Conservation (phyloP, 306 rosid species). For the Pyrus communis region DNA sequence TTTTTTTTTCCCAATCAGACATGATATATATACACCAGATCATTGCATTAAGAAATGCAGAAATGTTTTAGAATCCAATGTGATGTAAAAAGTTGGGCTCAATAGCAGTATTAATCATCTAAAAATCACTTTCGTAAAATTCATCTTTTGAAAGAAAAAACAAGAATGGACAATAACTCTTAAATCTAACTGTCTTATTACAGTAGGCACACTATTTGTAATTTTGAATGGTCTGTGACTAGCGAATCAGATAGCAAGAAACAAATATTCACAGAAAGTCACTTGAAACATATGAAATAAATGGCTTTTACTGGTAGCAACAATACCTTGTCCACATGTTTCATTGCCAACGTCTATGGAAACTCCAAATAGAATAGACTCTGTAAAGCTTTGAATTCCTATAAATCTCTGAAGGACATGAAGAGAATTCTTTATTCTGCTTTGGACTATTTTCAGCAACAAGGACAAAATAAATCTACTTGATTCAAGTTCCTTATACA, state of each 20-base stretch:
- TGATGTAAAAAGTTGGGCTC: not conserved
- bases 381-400: conserved; percentile 68
- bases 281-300: not conserved
- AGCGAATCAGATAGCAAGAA: conserved; percentile 6
- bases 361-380: conserved; percentile 62
- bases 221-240: not conserved
- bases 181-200: not conserved
- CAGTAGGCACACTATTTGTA: not conserved
- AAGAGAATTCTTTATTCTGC: conserved; percentile 52
- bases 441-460: conserved; percentile 69
- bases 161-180: not conserved
- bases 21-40: not conserved
- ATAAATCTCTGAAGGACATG: conserved; percentile 78
- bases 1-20: not conserved
- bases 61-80: not conserved
- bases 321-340: conserved; percentile 52
- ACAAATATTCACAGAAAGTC: not conserved
- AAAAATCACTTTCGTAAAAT: not conserved
- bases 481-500: conserved; percentile 77
- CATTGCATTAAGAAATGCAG: not conserved
- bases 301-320: conserved; percentile 7
- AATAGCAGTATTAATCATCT: not conserved
- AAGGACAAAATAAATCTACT: conserved; percentile 73
- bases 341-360: conserved; percentile 26
- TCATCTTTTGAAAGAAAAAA: not conserved